Evolutionary conservation across 1,284 basidiomycete genomes (phyloP).

Genomic region (Bjerkandera adusta): DNA sequence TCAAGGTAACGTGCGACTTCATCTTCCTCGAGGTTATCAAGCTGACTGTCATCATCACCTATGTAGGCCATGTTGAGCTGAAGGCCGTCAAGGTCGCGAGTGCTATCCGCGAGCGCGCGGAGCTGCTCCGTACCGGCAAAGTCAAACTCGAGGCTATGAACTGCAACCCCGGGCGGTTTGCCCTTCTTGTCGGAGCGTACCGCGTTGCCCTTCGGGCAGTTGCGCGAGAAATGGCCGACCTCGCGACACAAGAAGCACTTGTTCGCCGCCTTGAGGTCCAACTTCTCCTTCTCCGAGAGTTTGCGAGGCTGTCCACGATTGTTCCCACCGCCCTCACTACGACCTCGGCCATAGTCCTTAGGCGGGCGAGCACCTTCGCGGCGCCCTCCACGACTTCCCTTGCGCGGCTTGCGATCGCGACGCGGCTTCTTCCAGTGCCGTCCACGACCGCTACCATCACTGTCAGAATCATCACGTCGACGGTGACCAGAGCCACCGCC

Average conservation of each 20-base stretch:
- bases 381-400: no score
- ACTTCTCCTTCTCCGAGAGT: conserved; percentile 8
- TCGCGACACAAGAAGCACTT: conserved; percentile 18
- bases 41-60: neutral
- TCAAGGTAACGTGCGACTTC: neutral
- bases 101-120: neutral
- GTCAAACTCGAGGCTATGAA: conserved; percentile 4
- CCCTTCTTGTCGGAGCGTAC: conserved; percentile 10
- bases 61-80: neutral
- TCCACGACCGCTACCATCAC: no score
- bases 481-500: no score
- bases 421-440: no score
- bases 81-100: neutral
- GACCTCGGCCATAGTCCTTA: no score
- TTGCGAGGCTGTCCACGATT: no score
- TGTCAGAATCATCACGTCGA: no score
- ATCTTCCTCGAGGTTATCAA: neutral
- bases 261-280: conserved; percentile 9
- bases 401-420: no score
- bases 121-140: conserved; percentile 4
- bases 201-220: conserved; percentile 11
- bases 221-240: conserved; percentile 13
- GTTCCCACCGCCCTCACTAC: no score
- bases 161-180: conserved; percentile 14
- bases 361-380: no score